Percentiles rank a stretch among this genome's conserved stretches.
These are phyloP conservation scores for Corynespora cassiicola DNA, from an alignment of 2,329 filamentous ascomycete genomes.

Conservation along the genomic window DNA sequence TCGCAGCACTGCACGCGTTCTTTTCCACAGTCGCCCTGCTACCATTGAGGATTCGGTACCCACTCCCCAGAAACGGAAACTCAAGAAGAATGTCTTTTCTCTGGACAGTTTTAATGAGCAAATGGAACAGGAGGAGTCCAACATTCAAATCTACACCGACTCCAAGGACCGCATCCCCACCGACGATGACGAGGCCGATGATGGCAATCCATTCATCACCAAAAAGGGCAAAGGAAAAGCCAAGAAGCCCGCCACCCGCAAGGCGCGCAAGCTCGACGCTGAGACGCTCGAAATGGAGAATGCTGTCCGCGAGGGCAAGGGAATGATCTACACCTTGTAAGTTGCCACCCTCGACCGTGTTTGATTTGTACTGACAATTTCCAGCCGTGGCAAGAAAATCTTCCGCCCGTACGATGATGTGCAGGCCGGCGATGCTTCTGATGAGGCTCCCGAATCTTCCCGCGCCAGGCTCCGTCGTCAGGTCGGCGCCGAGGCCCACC, in stretches of 20 bases:
- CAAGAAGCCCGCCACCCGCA: conserved; percentile 61
- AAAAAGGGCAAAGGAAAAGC: conserved; percentile 50
- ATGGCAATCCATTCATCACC: conserved; percentile 76
- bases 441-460: conserved; percentile 35
- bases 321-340: conserved; percentile 79
- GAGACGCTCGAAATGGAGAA: conserved; percentile 67
- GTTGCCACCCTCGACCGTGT: conserved; percentile 44
- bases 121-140: conserved; percentile 61
- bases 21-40: conserved; percentile 69
- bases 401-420: conserved; percentile 71
- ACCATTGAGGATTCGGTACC: conserved; percentile 65
- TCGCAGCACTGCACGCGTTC: conserved; percentile 58
- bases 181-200: conserved; percentile 66
- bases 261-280: conserved; percentile 59
- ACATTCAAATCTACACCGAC: conserved; percentile 78
- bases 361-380: conserved; percentile 17
- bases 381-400: conserved; percentile 78
- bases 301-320: conserved; percentile 70
- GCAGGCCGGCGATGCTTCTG: conserved; percentile 39
- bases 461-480: conserved; percentile 49
- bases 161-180: conserved; percentile 77
- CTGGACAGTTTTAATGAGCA: conserved; percentile 52
- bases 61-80: conserved; percentile 64
- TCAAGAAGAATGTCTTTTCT: conserved; percentile 60
- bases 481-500: conserved; percentile 47